Conservation (phyloP, 257 asterid species). For the Ajuga chamaepitys region DNA sequence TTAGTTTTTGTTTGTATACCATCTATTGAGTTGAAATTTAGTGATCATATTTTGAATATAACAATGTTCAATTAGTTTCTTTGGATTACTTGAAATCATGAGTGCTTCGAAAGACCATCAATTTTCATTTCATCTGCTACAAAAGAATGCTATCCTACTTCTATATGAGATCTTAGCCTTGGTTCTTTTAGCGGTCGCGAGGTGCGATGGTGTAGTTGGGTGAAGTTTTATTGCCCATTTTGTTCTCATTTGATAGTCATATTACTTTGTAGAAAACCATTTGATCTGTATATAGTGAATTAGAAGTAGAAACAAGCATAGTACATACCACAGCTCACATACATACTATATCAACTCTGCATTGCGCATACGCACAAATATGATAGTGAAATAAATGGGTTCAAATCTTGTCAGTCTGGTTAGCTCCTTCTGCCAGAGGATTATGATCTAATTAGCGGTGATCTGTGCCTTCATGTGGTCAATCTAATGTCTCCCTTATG, state of each 20-base stretch:
- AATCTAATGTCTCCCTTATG: slow-evolving; percentile 8
- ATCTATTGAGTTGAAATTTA: neutral
- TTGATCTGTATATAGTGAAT: neutral
- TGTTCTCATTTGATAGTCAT: neutral
- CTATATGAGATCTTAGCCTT: neutral
- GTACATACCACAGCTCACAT: neutral
- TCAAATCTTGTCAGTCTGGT: neutral
- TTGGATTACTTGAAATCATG: neutral
- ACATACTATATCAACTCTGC: neutral
- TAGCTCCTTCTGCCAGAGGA: neutral
- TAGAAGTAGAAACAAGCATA: neutral
- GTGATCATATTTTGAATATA: neutral
- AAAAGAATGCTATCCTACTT: neutral
- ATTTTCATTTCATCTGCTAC: neutral
- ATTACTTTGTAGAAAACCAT: neutral
- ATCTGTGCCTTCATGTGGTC: slow-evolving; percentile 1
- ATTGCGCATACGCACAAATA: neutral
- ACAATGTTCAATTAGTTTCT: neutral
- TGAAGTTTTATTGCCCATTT: neutral
- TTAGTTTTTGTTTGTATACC: neutral
- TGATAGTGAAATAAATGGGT: neutral
- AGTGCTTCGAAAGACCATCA: neutral
- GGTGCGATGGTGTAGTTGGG: neutral
- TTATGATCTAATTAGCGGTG: neutral
- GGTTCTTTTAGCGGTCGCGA: neutral